Conservation (phyloP, 2,329 filamentous ascomycete genomes). For the Colletotrichum sp. region DNA sequence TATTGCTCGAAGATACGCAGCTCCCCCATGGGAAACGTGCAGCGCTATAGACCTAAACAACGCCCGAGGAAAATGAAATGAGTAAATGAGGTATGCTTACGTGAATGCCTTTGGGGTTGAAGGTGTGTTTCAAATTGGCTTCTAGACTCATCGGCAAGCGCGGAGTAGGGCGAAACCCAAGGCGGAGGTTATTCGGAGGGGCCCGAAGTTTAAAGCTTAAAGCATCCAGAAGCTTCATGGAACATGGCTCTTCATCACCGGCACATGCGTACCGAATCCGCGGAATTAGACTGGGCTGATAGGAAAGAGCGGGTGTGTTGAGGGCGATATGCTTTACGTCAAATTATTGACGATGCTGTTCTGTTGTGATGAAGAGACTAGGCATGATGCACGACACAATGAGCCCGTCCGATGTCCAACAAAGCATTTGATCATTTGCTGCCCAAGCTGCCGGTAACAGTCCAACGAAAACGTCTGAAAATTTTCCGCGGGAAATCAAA, state of each 20-base stretch:
- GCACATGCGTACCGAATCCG: background rate
- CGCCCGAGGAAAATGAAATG: rapidly evolving
- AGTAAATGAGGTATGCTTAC: background rate
- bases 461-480: background rate
- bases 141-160: background rate
- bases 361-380: background rate
- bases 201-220: background rate
- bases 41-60: background rate
- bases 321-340: background rate
- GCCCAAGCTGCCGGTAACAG: background rate
- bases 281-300: background rate
- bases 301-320: no score
- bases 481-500: rapidly evolving
- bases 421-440: background rate
- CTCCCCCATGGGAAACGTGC: rapidly evolving
- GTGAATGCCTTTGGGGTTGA: background rate
- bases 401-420: background rate
- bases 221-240: background rate
- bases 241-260: background rate
- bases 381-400: background rate
- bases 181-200: background rate
- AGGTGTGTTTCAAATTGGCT: background rate
- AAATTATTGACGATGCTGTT: background rate
- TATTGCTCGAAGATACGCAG: background rate
- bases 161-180: background rate